phyloP scores from a whole-genome alignment of 805 yeast genomes.

The Lipomyces starkeyi region DNA sequence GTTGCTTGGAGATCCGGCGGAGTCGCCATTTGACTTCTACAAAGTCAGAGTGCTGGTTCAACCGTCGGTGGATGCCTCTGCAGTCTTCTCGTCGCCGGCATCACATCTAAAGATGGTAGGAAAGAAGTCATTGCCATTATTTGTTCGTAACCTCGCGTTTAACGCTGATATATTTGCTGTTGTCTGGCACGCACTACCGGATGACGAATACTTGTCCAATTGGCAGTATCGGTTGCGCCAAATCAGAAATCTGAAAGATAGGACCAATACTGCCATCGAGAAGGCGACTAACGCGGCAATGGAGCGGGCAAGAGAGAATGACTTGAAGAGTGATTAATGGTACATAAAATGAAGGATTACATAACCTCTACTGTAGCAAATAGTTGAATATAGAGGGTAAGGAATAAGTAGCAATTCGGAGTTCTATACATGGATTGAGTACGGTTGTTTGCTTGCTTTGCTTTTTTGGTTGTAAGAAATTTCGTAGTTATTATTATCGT shows the following conservation, averaged over 20 bases:
- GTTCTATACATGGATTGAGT: background rate
- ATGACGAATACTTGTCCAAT: conserved; percentile 60
- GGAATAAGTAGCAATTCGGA: background rate
- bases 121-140: conserved; percentile 62
- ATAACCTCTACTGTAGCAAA: background rate
- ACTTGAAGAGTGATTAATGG: background rate
- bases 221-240: conserved; percentile 75
- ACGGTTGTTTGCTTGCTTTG: background rate
- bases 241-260: conserved; percentile 50
- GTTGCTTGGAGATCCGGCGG: conserved; percentile 17
- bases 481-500: background rate
- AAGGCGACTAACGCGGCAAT: background rate
- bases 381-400: background rate
- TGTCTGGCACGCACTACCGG: conserved; percentile 64
- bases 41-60: conserved; percentile 29
- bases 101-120: conserved; percentile 75
- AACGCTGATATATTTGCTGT: conserved; percentile 74
- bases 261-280: conserved; percentile 32
- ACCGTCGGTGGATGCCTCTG: conserved; percentile 22
- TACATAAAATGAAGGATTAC: background rate
- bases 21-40: conserved; percentile 23
- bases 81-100: conserved; percentile 58
- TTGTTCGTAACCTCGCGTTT: conserved; percentile 69
- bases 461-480: background rate
- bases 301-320: background rate